Base-by-base conservation (phyloP, 202 grass and related monocot species). In the Brachypodium distachyon region DNA sequence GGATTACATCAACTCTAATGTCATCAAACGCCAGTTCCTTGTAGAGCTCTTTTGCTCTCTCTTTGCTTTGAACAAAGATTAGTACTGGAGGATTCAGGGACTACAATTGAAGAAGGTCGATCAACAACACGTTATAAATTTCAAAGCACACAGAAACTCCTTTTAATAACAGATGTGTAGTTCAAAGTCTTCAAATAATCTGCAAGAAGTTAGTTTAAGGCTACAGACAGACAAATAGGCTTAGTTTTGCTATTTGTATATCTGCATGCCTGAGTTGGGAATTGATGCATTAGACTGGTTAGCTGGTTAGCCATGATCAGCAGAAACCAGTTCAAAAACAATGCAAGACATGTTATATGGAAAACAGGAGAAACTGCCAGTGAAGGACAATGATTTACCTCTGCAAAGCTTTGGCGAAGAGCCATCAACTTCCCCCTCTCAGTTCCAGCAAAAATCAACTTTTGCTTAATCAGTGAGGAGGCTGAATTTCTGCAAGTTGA, bases 11-110 rank as follows among this genome's bases (percentile, higher is more conserved):
- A 74, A 74, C 91, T 82, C 88, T 92, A 77, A 98, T 57, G 46
- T 98, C 85, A 13, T 98, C 89, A 72, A 92, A 98, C 52, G 87
- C 87, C 65, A 98, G 72, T 83, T 98, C 95, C 60, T 87, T 97
- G 86, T 93, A 97, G 18, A 97, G 90, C 43, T 97, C 90, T 74
- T 97, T 97, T 32, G 94, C 94, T 55, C 90, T 93, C 54, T 97
- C 94, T 91, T 97, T 97, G 81, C 90, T 97, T 93, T 97, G 94
- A 58, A 91, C 88, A 83, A 97, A 98, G 43, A 98, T 82, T 85
- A 98, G 74, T 50, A 92, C 87, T 50, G 91, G 95, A 58, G 91
- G 91, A 74, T 95, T 90, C 77, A 95, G 69, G 68, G 82, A 92
- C 95, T 98, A 22, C 56, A 47, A 72, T 77, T 18, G 14, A 65